phyloP scores from a whole-genome alignment of 331 rosid genomes.

The Prunus yedoensis region DNA sequence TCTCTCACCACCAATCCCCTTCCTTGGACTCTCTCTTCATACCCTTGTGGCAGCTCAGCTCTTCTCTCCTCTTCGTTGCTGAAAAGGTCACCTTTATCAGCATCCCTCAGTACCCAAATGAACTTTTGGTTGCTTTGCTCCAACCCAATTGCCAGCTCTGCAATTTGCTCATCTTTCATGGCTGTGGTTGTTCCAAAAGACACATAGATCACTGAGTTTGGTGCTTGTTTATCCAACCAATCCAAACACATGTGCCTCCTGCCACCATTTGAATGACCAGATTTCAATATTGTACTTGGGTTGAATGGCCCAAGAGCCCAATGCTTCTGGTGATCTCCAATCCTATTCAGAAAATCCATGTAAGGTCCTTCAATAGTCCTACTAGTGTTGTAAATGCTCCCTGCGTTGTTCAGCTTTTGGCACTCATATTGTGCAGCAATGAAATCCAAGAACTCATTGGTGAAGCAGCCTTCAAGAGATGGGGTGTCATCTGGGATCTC shows the following conservation, averaged over 20 bases:
- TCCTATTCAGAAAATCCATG: constrained; percentile 43
- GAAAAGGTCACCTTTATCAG: constrained; percentile 66
- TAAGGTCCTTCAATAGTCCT: constrained; percentile 55
- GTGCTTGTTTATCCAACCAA: constrained; percentile 67
- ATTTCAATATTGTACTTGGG: constrained; percentile 29
- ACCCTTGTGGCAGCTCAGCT: constrained; percentile 53
- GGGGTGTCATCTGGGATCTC: constrained; percentile 42
- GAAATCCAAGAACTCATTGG: constrained; percentile 46
- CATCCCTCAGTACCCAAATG: constrained; percentile 76
- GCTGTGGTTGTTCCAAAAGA: constrained; percentile 77
- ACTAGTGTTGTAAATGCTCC: constrained; percentile 58
- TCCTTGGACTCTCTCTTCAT: constrained; percentile 46
- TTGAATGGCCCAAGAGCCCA: constrained; percentile 88
- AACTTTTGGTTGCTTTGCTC: constrained; percentile 60
- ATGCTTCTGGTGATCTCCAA: constrained; percentile 37
- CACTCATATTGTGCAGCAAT: constrained; percentile 35
- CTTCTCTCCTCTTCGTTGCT: not conserved
- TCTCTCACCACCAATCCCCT: constrained; percentile 58
- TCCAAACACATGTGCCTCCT: constrained; percentile 47
- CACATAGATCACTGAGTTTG: constrained; percentile 56
- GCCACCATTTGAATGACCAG: not conserved
- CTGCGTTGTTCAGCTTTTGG: constrained; percentile 37
- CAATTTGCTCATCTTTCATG: constrained; percentile 50
- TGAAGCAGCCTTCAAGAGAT: constrained; percentile 54
- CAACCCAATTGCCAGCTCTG: constrained; percentile 70